Base-by-base conservation (phyloP, 2,329 filamentous ascomycete species). In the Nannizziopsis arthrosporioides region DNA sequence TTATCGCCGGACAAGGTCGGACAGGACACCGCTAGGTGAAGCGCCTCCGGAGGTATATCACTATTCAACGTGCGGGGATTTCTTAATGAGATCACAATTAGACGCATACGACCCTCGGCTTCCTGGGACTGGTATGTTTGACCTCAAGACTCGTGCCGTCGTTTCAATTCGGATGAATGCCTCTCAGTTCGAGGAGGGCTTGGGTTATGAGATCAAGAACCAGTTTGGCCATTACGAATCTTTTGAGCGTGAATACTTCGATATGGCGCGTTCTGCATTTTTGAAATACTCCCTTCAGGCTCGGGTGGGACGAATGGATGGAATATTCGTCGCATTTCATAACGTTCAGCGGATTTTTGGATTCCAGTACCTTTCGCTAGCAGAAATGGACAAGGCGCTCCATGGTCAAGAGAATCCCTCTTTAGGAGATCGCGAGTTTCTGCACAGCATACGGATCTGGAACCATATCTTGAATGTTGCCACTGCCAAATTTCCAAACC, bases 281-380 rank as follows among this genome's bases (percentile, higher is more conserved):
- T 72, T 98, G 48, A 98, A 98, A 61, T 98, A 98, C 65, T 94
- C 89, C 8, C 73, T 98, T 27, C 92, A 98, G 67, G 93, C 90
- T 22, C 85, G 92, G 39, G 93, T 98, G 79, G 92, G 93, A 14
- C 81, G 89, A 43, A 98, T 98, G 93, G 90, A 98, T 61, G 92
- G 92, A 47, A 95, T 96, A 43, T 98, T 96, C 61, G 85, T 96
- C 17, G 92, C 92, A 2, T 98, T 81, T 63, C 92, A 98, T 71
- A 98, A 98, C 63, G 85, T 88, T 1, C 76, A 89, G 65, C 84
- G 89, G 48, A 94, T 98, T 43, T 98, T 98, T 62, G 92, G 92
- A 5, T 98, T 98, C 65, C 92, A 98, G 65, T 98, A 98, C 62
- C 76, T 98, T 51, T 81, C 81, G 51, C 68, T 96, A 11, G 63